phyloP scores from a whole-genome alignment of 169 alveolate species.

The Pseudocohnilembus persalinus region DNA sequence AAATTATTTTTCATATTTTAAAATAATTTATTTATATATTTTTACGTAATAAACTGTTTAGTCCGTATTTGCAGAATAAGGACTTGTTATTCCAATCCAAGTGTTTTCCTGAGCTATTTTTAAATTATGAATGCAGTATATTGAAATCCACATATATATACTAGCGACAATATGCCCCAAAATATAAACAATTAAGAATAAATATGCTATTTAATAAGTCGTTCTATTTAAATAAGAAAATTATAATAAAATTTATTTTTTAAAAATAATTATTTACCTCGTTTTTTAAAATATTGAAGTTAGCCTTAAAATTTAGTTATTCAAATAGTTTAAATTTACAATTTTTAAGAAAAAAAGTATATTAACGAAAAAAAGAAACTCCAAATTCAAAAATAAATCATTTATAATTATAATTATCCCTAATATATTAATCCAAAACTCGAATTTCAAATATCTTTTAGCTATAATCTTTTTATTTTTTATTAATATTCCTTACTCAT shows the following conservation, averaged over 20 bases:
- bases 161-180: neutral
- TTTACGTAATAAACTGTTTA: neutral
- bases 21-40: too few species aligned
- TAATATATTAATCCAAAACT: neutral
- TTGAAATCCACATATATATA: neutral
- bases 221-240: neutral
- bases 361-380: too few species aligned
- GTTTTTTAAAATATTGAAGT: neutral
- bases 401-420: neutral
- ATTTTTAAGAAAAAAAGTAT: neutral
- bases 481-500: neutral
- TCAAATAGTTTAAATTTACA: neutral
- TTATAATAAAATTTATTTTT: too few species aligned
- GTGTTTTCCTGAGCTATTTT: neutral
- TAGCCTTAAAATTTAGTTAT: neutral
- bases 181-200: too few species aligned
- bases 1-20: too few species aligned
- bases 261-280: neutral
- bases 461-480: neutral
- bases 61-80: neutral
- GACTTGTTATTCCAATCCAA: neutral
- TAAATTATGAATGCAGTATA: neutral
- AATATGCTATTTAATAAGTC: neutral
- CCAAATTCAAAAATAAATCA: neutral
- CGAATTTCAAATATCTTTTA: neutral